A percentile compares a stretch with the other conserved stretches of the same genome.
Conservation (phyloP, 768 basidiomycete genomes). For the Russula vinacea region DNA sequence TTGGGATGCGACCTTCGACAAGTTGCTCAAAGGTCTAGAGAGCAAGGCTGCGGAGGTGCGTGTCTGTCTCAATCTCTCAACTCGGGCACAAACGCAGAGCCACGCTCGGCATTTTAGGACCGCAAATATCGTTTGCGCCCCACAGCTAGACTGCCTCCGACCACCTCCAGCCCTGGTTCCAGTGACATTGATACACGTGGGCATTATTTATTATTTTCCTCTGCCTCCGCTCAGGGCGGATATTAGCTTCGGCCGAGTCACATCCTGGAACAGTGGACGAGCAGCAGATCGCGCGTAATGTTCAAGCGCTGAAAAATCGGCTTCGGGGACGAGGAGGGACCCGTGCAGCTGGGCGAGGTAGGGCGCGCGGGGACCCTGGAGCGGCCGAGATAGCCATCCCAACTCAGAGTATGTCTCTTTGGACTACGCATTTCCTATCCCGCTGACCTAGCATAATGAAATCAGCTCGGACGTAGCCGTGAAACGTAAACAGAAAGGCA, state of each 20-base stretch:
- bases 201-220: conserved; percentile 27
- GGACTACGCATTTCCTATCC: neutral
- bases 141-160: conserved; percentile 38
- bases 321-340: conserved; percentile 72
- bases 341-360: conserved; percentile 44
- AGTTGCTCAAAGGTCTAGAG: conserved; percentile 68
- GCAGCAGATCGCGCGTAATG: conserved; percentile 88
- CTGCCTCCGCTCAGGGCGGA: conserved; percentile 7
- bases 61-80: conserved; percentile 12
- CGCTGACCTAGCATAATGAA: neutral
- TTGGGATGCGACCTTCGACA: conserved; percentile 82
- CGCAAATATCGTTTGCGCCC: conserved; percentile 62
- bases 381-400: conserved; percentile 58
- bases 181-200: conserved; percentile 61
- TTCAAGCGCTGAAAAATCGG: conserved; percentile 83
- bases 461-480: conserved; percentile 55
- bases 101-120: conserved; percentile 47
- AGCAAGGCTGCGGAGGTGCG: conserved; percentile 67
- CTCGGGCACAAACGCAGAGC: neutral
- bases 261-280: conserved; percentile 63
- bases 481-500: conserved; percentile 54
- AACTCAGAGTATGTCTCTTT: conserved; percentile 62
- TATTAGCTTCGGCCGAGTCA: conserved; percentile 48
- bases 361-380: conserved; percentile 48
- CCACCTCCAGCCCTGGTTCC: conserved; percentile 47